These are phyloP conservation scores for Gossypium thurberi DNA, from an alignment of 345 rosid species.

Conservation along the genomic window DNA sequence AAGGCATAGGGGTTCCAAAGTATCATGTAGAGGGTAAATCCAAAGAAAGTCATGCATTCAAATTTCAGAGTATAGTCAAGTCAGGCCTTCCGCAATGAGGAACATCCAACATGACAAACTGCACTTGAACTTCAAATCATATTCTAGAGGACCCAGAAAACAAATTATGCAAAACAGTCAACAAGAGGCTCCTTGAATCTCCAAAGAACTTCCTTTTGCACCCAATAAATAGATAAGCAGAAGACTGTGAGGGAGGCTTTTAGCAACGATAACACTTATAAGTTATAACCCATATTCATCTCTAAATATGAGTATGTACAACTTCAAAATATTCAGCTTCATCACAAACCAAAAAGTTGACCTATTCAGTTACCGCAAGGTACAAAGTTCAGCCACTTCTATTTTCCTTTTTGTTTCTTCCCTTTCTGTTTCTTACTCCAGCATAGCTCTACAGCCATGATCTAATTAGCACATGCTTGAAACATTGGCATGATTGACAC, in stretches of 20 bases:
- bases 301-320: neutral
- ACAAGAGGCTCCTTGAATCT: neutral
- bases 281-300: neutral
- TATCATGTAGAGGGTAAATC: neutral
- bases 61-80: neutral
- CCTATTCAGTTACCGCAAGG: neutral
- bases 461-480: neutral
- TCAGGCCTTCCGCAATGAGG: neutral
- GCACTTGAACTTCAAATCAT: neutral
- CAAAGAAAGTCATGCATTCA: neutral
- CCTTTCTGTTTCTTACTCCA: neutral
- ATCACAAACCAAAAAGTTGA: neutral
- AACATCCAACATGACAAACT: neutral
- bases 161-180: neutral
- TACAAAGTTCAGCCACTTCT: neutral
- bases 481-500: neutral
- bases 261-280: neutral
- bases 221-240: neutral
- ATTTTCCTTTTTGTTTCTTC: neutral
- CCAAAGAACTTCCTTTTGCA: neutral
- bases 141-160: neutral
- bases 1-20: neutral
- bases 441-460: neutral
- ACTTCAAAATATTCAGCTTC: slow-evolving; percentile 2
- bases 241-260: neutral